A percentile compares a stretch with the other conserved stretches of the same genome.
Conservation (phyloP, 495 filamentous ascomycete species). For the Neurospora sp. region DNA sequence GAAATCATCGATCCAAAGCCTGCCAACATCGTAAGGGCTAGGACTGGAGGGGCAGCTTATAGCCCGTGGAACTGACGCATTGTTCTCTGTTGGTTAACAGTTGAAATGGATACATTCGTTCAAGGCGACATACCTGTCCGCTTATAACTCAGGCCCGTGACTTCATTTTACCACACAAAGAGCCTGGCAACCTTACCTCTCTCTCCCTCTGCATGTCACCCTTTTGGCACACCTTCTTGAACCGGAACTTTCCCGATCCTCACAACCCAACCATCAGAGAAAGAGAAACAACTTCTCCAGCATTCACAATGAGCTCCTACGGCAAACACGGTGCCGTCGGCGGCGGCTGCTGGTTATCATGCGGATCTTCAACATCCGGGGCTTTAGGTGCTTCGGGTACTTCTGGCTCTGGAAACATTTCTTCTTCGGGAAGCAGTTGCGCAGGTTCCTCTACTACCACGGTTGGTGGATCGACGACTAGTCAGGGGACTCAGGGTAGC, state of each 20-base stretch:
- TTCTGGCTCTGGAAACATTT: not conserved
- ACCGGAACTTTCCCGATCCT: not conserved
- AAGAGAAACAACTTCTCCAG: not conserved
- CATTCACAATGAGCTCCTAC: not conserved
- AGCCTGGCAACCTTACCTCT: not conserved
- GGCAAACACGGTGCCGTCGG: not conserved
- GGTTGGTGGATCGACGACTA: not conserved
- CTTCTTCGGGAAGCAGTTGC: not conserved
- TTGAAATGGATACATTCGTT: not conserved
- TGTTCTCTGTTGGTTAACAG: not conserved
- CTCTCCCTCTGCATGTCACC: not conserved
- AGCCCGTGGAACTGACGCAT: not conserved
- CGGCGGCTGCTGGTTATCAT: not conserved
- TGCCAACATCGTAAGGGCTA: not conserved
- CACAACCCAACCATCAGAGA: not conserved
- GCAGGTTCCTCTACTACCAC: not conserved
- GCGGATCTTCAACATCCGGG: not conserved
- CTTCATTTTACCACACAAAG: not conserved
- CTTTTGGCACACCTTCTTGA: not conserved
- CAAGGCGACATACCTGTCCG: not conserved
- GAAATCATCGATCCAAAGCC: not conserved
- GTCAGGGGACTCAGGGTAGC: not conserved
- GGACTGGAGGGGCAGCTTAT: not conserved
- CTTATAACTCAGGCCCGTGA: not conserved
- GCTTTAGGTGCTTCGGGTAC: not conserved